Evolutionary conservation across 2,329 filamentous ascomycete species (phyloP), one percentile per base, ranked within the genome.

Genomic region (Cladophialophora immunda): DNA sequence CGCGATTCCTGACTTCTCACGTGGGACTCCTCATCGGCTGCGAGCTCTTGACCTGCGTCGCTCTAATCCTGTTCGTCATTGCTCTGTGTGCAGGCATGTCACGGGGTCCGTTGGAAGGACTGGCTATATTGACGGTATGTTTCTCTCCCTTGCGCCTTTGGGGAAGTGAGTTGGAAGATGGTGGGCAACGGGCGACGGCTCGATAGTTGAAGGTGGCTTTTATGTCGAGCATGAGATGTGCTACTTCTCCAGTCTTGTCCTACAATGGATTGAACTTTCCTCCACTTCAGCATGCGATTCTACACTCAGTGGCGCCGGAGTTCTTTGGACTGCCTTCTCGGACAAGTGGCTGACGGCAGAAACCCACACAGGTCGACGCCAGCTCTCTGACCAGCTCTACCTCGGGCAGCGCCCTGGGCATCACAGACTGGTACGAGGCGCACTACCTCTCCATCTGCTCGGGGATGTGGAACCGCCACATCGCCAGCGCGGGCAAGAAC

Each of bases 381-480:
- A 54, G 47, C 32, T 29, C 59, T 4, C 22, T 55, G 47, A 25
- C 47, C 11, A 55, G 17, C 29, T n/a, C 15, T 9, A 55, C 58
- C 5, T 32, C 15, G 36, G 6, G 29, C 15, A 30, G 22, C 13
- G 17, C 29, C 22, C 8, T 38, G 22, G 36, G 36, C 6, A 50
- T 58, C 27, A 27, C 47, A 15, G 62, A 58, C 54, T 64, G 54
- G 62, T 50, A 64, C 41, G 54, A 52, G 11, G 41, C 29, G 30
- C 54, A 64, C 34, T 64, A 64, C 54, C 53, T 52, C 38, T 64
- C 62, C 4, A 58, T 58, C 54, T 64, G 62, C 41, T 58, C 27
- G 15, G 62, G 62, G 2, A 64, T 64, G 61, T 64, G 61, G 61
- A 64, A 64, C 9, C 2, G 36, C 17, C 61, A 64, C 38, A 17